A percentile compares a stretch with the other conserved stretches of the same genome.
These are phyloP conservation scores for Anisodus tanguticus DNA, from an alignment of 257 asterid species.

Conservation along the genomic window DNA sequence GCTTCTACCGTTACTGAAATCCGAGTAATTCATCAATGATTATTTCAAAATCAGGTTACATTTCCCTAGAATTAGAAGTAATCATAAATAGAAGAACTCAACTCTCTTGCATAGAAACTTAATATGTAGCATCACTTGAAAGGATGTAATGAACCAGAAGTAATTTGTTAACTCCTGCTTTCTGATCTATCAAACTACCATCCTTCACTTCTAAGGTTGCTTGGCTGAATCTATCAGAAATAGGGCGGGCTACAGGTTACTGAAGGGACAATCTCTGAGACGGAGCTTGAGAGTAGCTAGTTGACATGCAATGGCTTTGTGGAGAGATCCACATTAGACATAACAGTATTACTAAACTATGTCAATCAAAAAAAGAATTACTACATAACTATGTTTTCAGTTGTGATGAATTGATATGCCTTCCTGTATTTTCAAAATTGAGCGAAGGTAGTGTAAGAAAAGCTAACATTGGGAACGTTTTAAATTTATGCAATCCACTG, in stretches of 20 bases:
- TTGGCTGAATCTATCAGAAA: neutral
- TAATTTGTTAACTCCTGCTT: neutral
- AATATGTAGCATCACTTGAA: neutral
- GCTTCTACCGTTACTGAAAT: neutral
- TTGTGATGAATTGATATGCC: neutral
- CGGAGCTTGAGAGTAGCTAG: neutral
- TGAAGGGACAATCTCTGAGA: neutral
- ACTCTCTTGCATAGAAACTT: neutral
- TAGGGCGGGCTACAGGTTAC: neutral
- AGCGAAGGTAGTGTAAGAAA: neutral
- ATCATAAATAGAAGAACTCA: neutral
- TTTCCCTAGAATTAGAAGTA: neutral
- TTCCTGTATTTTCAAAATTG: neutral
- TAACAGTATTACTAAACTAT: neutral
- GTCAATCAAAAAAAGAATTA: neutral
- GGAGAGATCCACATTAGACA: neutral
- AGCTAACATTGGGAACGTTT: neutral
- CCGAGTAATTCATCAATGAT: neutral
- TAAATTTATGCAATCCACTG: neutral
- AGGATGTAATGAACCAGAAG: neutral
- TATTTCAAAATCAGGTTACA: neutral
- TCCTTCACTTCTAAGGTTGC: neutral
- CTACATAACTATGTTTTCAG: neutral
- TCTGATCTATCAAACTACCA: neutral
- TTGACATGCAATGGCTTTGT: neutral